These are phyloP conservation scores for Metarhizium humberi DNA, from an alignment of 2,329 filamentous ascomycete species.

Conservation along the genomic window DNA sequence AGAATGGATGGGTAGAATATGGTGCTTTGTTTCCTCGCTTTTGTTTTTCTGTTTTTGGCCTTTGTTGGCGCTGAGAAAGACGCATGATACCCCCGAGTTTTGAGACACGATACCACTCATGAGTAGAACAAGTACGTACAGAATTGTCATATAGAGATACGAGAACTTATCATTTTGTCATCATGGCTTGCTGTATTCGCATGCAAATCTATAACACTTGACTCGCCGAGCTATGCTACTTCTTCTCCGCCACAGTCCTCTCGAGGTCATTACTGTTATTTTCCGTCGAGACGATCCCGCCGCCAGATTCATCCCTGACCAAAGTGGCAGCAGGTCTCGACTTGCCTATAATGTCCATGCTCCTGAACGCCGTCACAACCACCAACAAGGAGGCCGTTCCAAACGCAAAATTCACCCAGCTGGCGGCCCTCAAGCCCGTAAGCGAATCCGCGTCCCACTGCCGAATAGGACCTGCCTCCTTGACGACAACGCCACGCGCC, in stretches of 20 bases:
- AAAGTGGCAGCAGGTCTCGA: conserved; percentile 9
- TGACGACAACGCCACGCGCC: conserved; percentile 31
- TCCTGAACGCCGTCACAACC: conserved; percentile 38
- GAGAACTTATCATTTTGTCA: background rate
- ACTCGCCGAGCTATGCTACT: background rate
- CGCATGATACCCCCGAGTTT: conserved; percentile 1
- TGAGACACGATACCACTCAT: background rate
- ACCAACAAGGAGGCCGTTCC: conserved; percentile 32
- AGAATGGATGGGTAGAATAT: conserved; percentile 3
- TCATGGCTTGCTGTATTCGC: background rate
- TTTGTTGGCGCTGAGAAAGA: background rate
- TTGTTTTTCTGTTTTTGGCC: background rate
- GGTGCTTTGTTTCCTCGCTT: background rate
- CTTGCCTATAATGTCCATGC: conserved; percentile 43
- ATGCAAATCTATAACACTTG: background rate
- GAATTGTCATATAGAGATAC: too few species aligned
- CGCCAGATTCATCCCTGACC: conserved; percentile 3
- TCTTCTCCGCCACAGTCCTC: background rate
- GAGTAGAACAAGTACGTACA: background rate
- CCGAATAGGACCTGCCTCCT: conserved; percentile 31
- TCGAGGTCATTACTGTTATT: background rate
- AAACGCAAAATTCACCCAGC: conserved; percentile 44
- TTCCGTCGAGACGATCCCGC: background rate
- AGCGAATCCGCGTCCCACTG: conserved; percentile 37
- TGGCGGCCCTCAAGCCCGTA: conserved; percentile 36